Percentiles rank a stretch among this genome's conserved stretches.
phyloP scores from a whole-genome alignment of 2,329 filamentous ascomycete species.

The Emydomyces testavorans region DNA sequence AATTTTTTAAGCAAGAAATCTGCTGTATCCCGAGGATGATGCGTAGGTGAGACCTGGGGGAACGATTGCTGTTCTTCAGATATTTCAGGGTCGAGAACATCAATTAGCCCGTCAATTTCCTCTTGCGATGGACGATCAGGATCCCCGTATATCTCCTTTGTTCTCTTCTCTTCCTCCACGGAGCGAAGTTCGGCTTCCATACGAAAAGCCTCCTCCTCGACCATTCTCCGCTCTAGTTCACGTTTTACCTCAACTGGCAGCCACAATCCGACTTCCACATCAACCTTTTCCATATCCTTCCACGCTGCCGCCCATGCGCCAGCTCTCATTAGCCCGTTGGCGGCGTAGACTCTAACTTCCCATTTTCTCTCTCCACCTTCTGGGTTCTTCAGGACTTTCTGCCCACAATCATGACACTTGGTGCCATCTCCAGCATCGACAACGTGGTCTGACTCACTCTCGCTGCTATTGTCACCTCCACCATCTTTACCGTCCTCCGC shows the following conservation, averaged over 20 bases:
- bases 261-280: conserved; percentile 76
- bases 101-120: conserved; percentile 14
- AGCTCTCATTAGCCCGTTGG: conserved; percentile 84
- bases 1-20: not conserved
- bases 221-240: conserved; percentile 37
- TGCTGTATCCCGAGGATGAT: not conserved
- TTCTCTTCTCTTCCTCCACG: conserved; percentile 15
- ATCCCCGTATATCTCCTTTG: conserved; percentile 18
- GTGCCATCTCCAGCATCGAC: conserved; percentile 26
- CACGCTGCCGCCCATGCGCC: conserved; percentile 89
- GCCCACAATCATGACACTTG: conserved; percentile 42
- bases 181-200: conserved; percentile 18
- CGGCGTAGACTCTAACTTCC: conserved; percentile 76
- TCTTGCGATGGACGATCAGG: conserved; percentile 13
- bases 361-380: conserved; percentile 42
- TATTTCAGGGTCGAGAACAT: not conserved
- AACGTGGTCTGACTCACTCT: conserved; percentile 21
- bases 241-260: conserved; percentile 43
- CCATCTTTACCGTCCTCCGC: conserved; percentile 21
- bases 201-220: conserved; percentile 31
- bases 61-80: not conserved
- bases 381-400: conserved; percentile 36
- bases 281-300: conserved; percentile 97
- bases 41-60: not conserved
- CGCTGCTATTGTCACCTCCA: conserved; percentile 12